Evolutionary conservation across 1,284 basidiomycete genomes (phyloP).

Genomic region (Ceratobasidium sp.): DNA sequence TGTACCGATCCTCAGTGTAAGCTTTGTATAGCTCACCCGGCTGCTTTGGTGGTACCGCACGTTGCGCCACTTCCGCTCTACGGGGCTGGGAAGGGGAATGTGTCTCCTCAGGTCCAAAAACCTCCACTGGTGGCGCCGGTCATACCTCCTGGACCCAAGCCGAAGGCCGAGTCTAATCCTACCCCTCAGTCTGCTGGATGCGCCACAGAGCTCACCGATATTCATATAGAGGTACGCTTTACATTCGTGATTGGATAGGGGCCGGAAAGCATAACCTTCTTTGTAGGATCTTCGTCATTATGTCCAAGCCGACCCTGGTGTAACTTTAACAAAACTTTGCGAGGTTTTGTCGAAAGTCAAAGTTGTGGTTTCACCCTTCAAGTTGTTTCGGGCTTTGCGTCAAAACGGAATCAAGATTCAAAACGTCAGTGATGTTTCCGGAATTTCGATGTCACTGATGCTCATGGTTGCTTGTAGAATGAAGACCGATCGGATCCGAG

Average conservation of each 20-base stretch:
- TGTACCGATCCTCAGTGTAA: background rate
- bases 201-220: background rate
- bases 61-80: background rate
- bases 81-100: background rate
- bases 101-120: no score
- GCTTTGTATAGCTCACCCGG: background rate
- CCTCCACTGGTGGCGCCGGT: no score
- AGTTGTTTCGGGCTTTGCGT: background rate
- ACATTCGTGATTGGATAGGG: background rate
- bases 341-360: background rate
- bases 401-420: background rate
- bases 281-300: background rate
- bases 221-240: background rate
- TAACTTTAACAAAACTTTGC: background rate
- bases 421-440: background rate
- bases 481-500: background rate
- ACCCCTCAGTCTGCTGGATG: no score
- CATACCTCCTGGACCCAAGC: no score
- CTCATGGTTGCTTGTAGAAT: background rate
- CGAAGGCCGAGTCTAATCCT: no score
- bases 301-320: background rate
- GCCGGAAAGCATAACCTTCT: background rate
- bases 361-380: background rate
- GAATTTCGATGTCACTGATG: background rate
- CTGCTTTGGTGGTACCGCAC: constrained; percentile 13